Percentiles rank a stretch among this genome's conserved stretches.
These are phyloP conservation scores for Cercospora zeae-maydis DNA, from an alignment of 2,329 filamentous ascomycete genomes.

Conservation along the genomic window DNA sequence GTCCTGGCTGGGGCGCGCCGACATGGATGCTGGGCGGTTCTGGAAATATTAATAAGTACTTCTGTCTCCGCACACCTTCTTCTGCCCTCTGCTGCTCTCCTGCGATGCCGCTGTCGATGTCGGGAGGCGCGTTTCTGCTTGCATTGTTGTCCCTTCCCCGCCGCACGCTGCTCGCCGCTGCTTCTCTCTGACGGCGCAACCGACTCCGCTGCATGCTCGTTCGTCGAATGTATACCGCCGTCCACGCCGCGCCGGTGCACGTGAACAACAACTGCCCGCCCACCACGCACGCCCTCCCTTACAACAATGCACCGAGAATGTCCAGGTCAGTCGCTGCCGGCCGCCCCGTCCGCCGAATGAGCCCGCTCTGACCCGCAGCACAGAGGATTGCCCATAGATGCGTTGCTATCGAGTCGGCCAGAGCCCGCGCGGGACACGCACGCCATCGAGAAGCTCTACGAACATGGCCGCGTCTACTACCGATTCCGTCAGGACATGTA, in stretches of 20 bases:
- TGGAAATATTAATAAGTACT: conserved; percentile 5
- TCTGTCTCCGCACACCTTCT: neutral
- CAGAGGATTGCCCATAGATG: conserved; percentile 22
- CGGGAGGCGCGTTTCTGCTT: conserved; percentile 24
- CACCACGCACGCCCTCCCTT: conserved; percentile 3
- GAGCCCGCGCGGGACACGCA: conserved; percentile 7
- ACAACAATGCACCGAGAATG: conserved; percentile 15
- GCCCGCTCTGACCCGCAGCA: neutral
- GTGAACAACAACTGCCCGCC: conserved; percentile 1
- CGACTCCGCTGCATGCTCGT: conserved; percentile 5
- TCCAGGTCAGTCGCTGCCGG: conserved; percentile 19
- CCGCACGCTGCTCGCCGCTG: neutral
- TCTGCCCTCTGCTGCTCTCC: neutral
- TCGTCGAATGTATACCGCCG: conserved; percentile 21
- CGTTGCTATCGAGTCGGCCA: conserved; percentile 20
- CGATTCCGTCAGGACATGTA: conserved; percentile 22
- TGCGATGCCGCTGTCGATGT: conserved; percentile 13
- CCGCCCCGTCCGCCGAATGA: neutral
- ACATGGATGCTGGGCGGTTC: conserved; percentile 3
- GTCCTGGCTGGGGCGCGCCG: neutral
- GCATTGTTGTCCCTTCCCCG: conserved; percentile 1
- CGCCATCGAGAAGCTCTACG: conserved; percentile 19
- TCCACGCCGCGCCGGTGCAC: conserved; percentile 21
- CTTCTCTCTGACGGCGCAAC: neutral
- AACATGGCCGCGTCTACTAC: conserved; percentile 24